phyloP scores from a whole-genome alignment of 306 rosid species.

The Quercus gilva region DNA sequence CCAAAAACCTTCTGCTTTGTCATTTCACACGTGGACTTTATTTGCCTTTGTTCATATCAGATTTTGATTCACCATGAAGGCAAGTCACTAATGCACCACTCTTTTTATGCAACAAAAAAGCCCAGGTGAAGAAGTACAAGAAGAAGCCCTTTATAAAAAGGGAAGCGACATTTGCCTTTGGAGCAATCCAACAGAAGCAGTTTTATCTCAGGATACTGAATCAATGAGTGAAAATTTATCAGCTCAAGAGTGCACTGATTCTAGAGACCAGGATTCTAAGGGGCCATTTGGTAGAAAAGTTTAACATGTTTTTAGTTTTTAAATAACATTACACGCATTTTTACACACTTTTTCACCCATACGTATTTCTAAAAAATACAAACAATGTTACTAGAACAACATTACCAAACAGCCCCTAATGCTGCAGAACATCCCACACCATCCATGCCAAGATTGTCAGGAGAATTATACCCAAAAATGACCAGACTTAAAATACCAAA shows the following conservation, averaged over 20 bases:
- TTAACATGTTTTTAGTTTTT: too few species aligned
- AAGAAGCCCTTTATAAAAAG: constrained; percentile 26
- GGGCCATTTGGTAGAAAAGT: too few species aligned
- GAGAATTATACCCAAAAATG: constrained; percentile 43
- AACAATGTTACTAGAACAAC: too few species aligned
- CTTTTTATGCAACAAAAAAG: constrained; percentile 45
- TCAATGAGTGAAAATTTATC: constrained; percentile 4
- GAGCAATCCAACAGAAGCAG: constrained; percentile 26
- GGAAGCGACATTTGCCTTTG: constrained; percentile 5
- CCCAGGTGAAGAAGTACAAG: constrained; percentile 40
- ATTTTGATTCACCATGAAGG: neutral
- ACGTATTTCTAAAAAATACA: too few species aligned
- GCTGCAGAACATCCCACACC: constrained; percentile 22
- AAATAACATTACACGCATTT: too few species aligned
- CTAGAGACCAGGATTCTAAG: constrained; percentile 22
- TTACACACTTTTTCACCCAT: too few species aligned
- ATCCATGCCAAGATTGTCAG: constrained; percentile 47
- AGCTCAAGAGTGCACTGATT: constrained; percentile 25
- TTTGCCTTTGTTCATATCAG: too few species aligned
- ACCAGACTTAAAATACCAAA: constrained; percentile 60
- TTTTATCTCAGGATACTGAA: constrained; percentile 16
- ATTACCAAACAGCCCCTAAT: neutral
- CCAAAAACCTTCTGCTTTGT: neutral
- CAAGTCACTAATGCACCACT: neutral
- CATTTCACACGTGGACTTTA: neutral